phyloP scores from a whole-genome alignment of 2,329 filamentous ascomycete genomes.

The Fusarium mangiferae region DNA sequence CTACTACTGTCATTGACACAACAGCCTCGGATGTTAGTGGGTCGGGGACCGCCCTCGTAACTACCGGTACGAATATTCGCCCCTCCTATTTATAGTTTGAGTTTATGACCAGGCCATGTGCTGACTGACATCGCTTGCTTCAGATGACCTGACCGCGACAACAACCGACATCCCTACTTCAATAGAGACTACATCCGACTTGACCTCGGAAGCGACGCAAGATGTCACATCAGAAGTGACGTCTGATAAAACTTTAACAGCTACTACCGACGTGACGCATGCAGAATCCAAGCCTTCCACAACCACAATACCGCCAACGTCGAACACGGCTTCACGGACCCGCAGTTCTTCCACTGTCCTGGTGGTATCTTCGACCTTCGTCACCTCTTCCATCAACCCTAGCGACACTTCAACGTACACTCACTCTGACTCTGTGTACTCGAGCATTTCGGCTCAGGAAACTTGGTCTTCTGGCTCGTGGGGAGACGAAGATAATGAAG shows the following conservation, averaged over 20 bases:
- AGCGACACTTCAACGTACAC: conserved; percentile 25
- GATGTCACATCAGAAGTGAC: conserved; percentile 21
- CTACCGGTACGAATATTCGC: conserved; percentile 37
- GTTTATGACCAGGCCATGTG: conserved; percentile 21
- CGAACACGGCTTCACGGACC: conserved; percentile 13
- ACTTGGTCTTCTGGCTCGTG: conserved; percentile 38
- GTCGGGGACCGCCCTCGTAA: conserved; percentile 31
- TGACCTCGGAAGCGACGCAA: conserved; percentile 27
- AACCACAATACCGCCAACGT: conserved; percentile 26
- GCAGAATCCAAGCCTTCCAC: conserved; percentile 12
- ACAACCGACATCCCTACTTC: conserved; percentile 24
- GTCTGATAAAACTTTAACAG: conserved; percentile 20
- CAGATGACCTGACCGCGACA: conserved; percentile 33
- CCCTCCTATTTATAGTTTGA: conserved; percentile 20
- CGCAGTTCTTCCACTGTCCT: conserved; percentile 32
- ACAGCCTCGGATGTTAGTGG: conserved; percentile 25
- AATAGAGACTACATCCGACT: conserved; percentile 31
- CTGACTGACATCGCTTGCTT: conserved; percentile 25
- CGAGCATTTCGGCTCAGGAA: conserved; percentile 39
- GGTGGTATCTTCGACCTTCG: conserved; percentile 32
- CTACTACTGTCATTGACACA: conserved; percentile 30
- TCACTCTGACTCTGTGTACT: conserved; percentile 40
- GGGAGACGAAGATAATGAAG: conserved; percentile 25
- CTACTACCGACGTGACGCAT: conserved; percentile 18
- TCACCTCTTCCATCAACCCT: conserved; percentile 32